Base-by-base conservation (phyloP, 345 rosid genomes). In the rapeseed (Brassica napus) region DNA sequence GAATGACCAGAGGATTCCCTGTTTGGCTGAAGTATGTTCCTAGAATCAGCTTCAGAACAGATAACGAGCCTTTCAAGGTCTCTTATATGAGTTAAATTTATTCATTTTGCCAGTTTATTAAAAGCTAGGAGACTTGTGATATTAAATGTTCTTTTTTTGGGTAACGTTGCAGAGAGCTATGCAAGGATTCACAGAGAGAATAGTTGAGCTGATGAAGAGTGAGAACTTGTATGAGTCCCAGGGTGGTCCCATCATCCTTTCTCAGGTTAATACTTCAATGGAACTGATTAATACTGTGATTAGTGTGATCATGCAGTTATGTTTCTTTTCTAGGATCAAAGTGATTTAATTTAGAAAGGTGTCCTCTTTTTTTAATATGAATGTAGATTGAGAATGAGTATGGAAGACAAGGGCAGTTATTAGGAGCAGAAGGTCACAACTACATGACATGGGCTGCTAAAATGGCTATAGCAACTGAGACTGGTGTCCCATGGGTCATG, bases 61-160 rank as follows among this genome's bases (percentile, higher is more conserved):
- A 96, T 84, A 96, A 96, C 65, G 98, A 96, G 86, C 99, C 99
- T 77, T 96, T 96, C 87, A 96, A 96, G 97, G 99, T 96, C 65
- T 67, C 32, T 31, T 54, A 5, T 54, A 5, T 23, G 26, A 60
- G 54, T 76, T 68, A n/a, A 24, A 12, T 12, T 74, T 35, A 42
- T 34, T 11, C 35, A 15, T n/a, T 69, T 34, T 15, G 11, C 4
- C 62, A 42, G 39, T 59, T 72, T n/a, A 18, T 32, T 60, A 18
- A 0, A 59, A 54, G 58, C 1, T 60, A 14, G 8, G 18, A 23
- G 6, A 18, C 18, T 74, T 75, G 37, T 39, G 76, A n/a, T 70
- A 49, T 26, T 63, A 73, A 77, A 28, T 28, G 31, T 28, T 73
- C 24, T 57, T 58, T 0, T 0, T 49, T 72, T 71, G 66, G 78